Evolutionary conservation across 2,329 filamentous ascomycete species (phyloP).

Genomic region (Blastomyces parvus): DNA sequence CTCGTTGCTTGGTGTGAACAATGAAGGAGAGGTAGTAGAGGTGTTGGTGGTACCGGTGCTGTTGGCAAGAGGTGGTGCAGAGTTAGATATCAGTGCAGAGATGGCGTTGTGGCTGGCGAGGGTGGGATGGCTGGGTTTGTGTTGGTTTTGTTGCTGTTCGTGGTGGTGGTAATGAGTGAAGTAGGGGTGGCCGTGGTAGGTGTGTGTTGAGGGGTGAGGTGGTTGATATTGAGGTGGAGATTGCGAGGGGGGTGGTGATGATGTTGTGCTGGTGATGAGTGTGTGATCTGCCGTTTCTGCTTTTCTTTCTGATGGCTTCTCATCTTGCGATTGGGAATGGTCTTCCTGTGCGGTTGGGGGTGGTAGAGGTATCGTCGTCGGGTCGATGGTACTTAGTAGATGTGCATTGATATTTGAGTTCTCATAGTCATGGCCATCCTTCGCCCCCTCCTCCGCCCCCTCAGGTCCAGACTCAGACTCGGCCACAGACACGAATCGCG

Average conservation of each 20-base stretch:
- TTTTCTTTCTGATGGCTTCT: conserved; percentile 18
- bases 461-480: background rate
- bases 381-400: background rate
- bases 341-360: background rate
- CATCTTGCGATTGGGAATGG: background rate
- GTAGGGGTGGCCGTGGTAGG: background rate
- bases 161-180: background rate
- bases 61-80: conserved; percentile 23
- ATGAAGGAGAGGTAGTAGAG: background rate
- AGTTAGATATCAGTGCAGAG: conserved; percentile 11
- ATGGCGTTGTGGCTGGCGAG: conserved; percentile 12
- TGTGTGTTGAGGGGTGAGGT: background rate
- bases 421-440: conserved; percentile 19
- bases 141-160: background rate
- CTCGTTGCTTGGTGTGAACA: conserved; percentile 21
- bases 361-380: background rate
- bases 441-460: conserved; percentile 39
- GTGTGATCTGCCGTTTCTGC: background rate
- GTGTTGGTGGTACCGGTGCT: conserved; percentile 16
- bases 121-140: conserved; percentile 3
- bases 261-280: too few species aligned
- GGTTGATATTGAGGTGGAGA: background rate
- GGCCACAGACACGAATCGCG: conserved; percentile 55
- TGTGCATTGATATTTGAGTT: background rate
- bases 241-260: conserved; percentile 1